Evolutionary conservation across 495 filamentous ascomycete species (phyloP).

Genomic region (Neurospora sp.): DNA sequence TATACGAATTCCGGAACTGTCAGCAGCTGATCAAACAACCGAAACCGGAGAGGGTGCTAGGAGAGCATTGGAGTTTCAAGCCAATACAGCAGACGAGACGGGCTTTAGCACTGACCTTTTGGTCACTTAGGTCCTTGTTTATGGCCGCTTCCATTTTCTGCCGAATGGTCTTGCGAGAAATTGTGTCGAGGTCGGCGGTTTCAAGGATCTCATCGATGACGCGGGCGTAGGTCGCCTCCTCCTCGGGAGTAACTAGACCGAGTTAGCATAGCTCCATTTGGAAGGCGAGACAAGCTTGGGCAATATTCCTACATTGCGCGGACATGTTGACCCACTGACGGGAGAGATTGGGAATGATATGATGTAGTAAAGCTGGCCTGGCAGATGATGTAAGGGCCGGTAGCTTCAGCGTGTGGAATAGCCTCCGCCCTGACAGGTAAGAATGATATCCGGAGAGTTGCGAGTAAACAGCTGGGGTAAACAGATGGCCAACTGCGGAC

Average conservation of each 20-base stretch:
- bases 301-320: slow-evolving; percentile 14
- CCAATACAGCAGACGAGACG: neutral
- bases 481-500: neutral
- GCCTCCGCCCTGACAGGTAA: neutral
- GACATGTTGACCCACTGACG: slow-evolving; percentile 22
- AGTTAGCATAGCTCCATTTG: slow-evolving; percentile 4
- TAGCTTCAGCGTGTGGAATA: neutral
- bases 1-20: slow-evolving; percentile 21
- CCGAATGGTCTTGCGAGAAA: slow-evolving; percentile 88
- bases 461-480: neutral
- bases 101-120: slow-evolving; percentile 55
- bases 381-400: neutral
- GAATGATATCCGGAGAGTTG: neutral
- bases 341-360: neutral
- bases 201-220: slow-evolving; percentile 90
- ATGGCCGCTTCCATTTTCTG: slow-evolving; percentile 64
- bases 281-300: neutral
- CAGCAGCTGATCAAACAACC: slow-evolving; percentile 3
- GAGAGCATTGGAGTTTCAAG: neutral
- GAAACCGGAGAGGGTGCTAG: neutral
- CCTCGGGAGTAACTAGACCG: slow-evolving; percentile 53
- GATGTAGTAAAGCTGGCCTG: neutral
- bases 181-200: slow-evolving; percentile 72
- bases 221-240: slow-evolving; percentile 57
- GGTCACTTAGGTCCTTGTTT: slow-evolving; percentile 68